A percentile compares a stretch with the other conserved stretches of the same genome.
These are phyloP conservation scores for Coemansia sp. DNA, from an alignment of 371 early-diverging fungal genomes.

Conservation along the genomic window DNA sequence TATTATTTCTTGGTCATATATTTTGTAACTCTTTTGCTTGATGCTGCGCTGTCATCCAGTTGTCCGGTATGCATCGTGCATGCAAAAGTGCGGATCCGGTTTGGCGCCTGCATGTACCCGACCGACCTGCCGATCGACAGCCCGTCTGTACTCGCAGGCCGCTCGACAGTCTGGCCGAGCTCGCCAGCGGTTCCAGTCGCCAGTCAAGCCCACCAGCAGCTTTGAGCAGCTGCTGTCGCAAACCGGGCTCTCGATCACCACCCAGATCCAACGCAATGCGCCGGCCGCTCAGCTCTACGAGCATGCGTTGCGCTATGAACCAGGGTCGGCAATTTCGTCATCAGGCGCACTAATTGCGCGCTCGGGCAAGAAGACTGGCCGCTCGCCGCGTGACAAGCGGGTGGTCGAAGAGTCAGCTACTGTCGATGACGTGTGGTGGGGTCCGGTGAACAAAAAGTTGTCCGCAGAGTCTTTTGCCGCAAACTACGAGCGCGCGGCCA, in stretches of 20 bases:
- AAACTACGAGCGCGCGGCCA: conserved; percentile 94
- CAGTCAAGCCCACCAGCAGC: neutral
- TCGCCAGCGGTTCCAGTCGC: neutral
- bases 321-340: conserved; percentile 85
- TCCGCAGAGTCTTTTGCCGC: conserved; percentile 85
- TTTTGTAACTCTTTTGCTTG: neutral
- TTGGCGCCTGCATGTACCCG: neutral
- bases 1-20: neutral
- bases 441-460: conserved; percentile 94
- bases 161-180: neutral
- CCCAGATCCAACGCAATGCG: conserved; percentile 57
- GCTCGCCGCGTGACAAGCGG: conserved; percentile 92
- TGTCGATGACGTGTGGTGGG: conserved; percentile 93
- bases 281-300: conserved; percentile 89
- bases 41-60: conserved; percentile 1
- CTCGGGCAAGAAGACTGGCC: conserved; percentile 89
- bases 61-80: neutral
- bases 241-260: conserved; percentile 2
- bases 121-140: neutral
- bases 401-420: conserved; percentile 88
- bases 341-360: conserved; percentile 88
- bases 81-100: neutral
- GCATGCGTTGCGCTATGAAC: conserved; percentile 86
- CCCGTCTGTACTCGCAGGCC: conserved; percentile 2
- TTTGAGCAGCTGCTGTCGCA: conserved; percentile 9